Evolutionary conservation across 2,329 filamentous ascomycete genomes (phyloP), one percentile per base, ranked within the genome.

Genomic region (Exophiala aquamarina): DNA sequence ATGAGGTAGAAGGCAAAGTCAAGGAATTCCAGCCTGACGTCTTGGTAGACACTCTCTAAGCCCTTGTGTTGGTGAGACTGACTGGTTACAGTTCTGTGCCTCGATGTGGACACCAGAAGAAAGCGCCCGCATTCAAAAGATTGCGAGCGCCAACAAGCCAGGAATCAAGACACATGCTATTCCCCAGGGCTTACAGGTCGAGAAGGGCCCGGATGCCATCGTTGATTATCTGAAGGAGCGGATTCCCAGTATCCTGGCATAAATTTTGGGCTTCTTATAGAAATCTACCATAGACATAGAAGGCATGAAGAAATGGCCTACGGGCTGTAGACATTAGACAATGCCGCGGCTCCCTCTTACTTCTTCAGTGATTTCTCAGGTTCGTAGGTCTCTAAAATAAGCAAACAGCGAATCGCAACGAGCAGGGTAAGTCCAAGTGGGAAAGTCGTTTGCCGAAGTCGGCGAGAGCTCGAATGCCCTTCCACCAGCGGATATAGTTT

Each of bases 1-100:
- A 78, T 48, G 73, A 80, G 55, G 80, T 85, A 3, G 70, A 70
- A 36, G 59, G 66, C 8, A 78, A 75, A 49, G 79, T 83, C 14
- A 71, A 68, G 52, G 67, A 75, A 50, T 58, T 72, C 38, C 68
- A 75, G 59, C 79, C 79, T 1, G 73, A 83, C 55, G 60, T 82
- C 32, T 62, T 82, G 60, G 78, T 81, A 71, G 41, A 70, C 54
- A 44, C n/a, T n/a, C n/a, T n/a, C 63, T 46, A 34, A 28, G 18
- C 46, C 60, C 36, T 47, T 57, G 17, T 31, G 19, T 20, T 26
- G 21, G 18, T 15, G 21, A 17, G n/a, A 31, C 32, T 15, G 57
- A 40, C 18, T n/a, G 4, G 4, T 2, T 37, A 45, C 49, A 83
- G 77, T 83, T 82, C 67, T 80, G 75, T 41, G 82, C 82, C 2